Evolutionary conservation across 2,329 filamentous ascomycete genomes (phyloP), one percentile per base, ranked within the genome.

Genomic region (Phialemonium atrogriseum): DNA sequence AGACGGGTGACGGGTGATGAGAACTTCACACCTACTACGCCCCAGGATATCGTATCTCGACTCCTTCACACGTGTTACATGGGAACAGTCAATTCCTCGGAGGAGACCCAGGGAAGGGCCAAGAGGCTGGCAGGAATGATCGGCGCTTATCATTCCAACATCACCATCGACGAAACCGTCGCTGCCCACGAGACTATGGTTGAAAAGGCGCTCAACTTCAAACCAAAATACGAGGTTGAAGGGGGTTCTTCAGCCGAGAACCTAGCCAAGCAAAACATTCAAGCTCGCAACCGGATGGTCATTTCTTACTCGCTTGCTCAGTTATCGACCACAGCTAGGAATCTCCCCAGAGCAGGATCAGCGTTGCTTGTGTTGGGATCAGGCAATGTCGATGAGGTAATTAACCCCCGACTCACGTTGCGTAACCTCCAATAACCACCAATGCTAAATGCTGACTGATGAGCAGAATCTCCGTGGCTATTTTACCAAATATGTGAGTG

Each of bases 151-250:
- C 85, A 91, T 49, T 65, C 73, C 5, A 72, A 88, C 47, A 61
- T 86, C 26, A 74, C 86, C 46, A 86, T 89, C 35, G 84, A 89
- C 48, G 65, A 67, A 2, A 67, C 79, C 7, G 74, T 77, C 38
- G 60, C 70, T 13, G 70, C 79, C 0, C 60, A 77, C 31, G 74
- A 70, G 42, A 66, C 65, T 25, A 56, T 86, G 1, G 63, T 86
- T 33, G 64, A 66, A 0, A 52, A 64, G 3, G 67, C 74, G 1
- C 73, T 76, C 2, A 62, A 61, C 24, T 84, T 83, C 43, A 63
- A 70, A 20, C 56, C 59, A 3, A 52, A 50, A 42, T 63, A 61
- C 70, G 75, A 71, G 44, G 72, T 78, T 5, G 66, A 84, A 34
- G 80, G 80, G 5, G 80, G 80, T 5, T 61, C 60, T 1, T 49